phyloP scores from a whole-genome alignment of 345 rosid genomes.

The Populus deltoides region DNA sequence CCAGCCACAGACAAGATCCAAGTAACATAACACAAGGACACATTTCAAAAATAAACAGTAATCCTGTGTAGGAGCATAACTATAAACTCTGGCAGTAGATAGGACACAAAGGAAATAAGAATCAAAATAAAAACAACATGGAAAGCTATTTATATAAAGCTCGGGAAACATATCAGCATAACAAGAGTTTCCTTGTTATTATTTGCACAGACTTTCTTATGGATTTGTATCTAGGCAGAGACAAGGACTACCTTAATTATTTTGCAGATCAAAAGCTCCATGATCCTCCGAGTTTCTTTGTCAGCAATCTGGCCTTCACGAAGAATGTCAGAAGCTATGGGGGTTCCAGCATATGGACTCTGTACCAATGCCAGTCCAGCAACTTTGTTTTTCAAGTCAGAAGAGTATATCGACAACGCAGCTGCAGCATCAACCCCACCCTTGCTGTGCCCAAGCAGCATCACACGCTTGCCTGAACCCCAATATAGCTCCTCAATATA shows the following conservation, averaged over 20 bases:
- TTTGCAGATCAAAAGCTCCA: conserved; percentile 68
- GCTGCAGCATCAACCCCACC: conserved; percentile 81
- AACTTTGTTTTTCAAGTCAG: conserved; percentile 55
- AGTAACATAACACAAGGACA: not conserved
- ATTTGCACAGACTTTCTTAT: not conserved
- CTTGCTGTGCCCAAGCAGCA: conserved; percentile 78
- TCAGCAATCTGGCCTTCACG: conserved; percentile 72
- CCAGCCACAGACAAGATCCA: not conserved
- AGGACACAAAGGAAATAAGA: not conserved
- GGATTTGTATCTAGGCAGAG: not conserved
- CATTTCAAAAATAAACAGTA: not conserved
- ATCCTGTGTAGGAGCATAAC: not conserved
- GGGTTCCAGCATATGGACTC: conserved; percentile 64
- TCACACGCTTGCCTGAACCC: conserved; percentile 67
- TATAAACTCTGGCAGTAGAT: not conserved
- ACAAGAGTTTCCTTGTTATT: not conserved
- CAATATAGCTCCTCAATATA: conserved; percentile 74
- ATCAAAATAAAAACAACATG: not conserved
- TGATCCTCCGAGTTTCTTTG: conserved; percentile 59
- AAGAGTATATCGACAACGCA: conserved; percentile 56
- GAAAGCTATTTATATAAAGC: not conserved
- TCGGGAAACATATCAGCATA: not conserved
- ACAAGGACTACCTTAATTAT: conserved; percentile 46
- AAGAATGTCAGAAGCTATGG: conserved; percentile 65
- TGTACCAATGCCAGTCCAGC: conserved; percentile 73